Base-by-base conservation (phyloP, 169 alveolate species). In the Plasmodium gaboni region DNA sequence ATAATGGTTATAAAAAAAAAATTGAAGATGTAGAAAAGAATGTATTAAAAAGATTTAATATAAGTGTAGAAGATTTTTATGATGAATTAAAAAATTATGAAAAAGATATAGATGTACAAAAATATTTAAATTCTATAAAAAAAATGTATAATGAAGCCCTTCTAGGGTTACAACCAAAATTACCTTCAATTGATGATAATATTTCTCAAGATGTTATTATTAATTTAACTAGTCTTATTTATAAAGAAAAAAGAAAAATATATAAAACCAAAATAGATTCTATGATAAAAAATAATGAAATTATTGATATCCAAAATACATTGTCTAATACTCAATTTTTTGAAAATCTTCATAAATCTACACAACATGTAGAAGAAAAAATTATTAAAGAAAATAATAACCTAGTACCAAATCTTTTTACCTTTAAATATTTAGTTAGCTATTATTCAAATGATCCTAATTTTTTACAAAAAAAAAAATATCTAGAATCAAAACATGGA, bases 291-390 rank as follows among this genome's bases (percentile, higher is more conserved):
- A 28, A 64, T 19, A 53, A 65, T 28, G 73, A 80, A 44, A 61
- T 65, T 60, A 32, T 80, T 26, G 57, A 80, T 59, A 12, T 65
- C n/a, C 48, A 74, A 32, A 44, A 17, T 10, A 53, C 80, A 2
- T 80, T 80, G n/a, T 46, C 83, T 51, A 68, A 80, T 65, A 6
- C 89, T 1, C 72, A 53, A 24, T 80, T 67, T 67, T 80, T 80
- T 44, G 74, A 80, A 42, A 67, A 80, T 38, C 42, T 80, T 5
- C 78, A 64, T 26, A 80, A 80, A 26, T 80, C 89, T 15, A 80
- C 89, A 9, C 83, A 80, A 80, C 89, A 80, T 22, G 80, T 80
- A n/a, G 89, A 80, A 67, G 89, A 80, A 67, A 32, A 80, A 80
- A 60, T 80, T 10, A 67, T 80, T n/a, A 67, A 67, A n/a, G 89